Conservation (phyloP, 805 yeast genomes). For the Komagataella mondaviorum region DNA sequence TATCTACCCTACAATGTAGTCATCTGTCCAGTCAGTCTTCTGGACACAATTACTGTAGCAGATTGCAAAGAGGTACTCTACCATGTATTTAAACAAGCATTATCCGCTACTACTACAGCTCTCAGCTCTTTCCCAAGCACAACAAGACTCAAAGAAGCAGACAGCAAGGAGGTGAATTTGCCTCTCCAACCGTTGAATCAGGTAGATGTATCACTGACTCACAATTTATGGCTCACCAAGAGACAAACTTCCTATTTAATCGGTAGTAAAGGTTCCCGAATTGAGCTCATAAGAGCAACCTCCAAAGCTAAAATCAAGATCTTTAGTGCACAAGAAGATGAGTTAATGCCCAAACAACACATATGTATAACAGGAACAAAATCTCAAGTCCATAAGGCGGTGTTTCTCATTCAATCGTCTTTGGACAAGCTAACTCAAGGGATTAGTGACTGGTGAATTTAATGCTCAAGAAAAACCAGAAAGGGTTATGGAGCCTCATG, state of each 20-base stretch:
- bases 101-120: background rate
- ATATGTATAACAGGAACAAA: background rate
- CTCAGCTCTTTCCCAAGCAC: background rate
- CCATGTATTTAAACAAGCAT: background rate
- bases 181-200: background rate
- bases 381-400: background rate
- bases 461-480: background rate
- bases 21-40: background rate
- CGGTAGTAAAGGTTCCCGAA: constrained; percentile 27
- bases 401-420: background rate
- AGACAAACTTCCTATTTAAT: constrained; percentile 26
- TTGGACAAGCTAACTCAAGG: background rate
- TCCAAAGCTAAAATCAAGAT: constrained; percentile 26
- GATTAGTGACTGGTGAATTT: background rate
- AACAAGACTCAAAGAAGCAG: background rate
- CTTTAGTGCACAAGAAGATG: constrained; percentile 9
- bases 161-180: background rate
- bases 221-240: constrained; percentile 9
- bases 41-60: background rate
- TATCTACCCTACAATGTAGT: background rate
- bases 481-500: background rate
- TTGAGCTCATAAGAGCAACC: constrained; percentile 18
- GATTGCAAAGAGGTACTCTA: background rate
- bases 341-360: constrained; percentile 1
- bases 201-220: constrained; percentile 2